phyloP scores from a whole-genome alignment of 495 filamentous ascomycete genomes.

The Astrocystis sublimbata region DNA sequence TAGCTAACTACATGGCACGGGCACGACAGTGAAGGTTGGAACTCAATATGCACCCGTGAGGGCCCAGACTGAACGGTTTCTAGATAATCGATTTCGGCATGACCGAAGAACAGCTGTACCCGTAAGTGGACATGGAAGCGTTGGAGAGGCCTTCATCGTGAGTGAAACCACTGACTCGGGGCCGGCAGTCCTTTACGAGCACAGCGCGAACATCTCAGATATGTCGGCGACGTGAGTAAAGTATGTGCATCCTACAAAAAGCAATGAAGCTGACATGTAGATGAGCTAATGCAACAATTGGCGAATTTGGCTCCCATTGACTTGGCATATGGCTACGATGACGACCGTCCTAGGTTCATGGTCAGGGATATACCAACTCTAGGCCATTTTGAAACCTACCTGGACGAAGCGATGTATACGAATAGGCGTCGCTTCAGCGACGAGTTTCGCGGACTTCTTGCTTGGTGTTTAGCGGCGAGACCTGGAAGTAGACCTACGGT shows the following conservation, averaged over 20 bases:
- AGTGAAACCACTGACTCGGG: not conserved
- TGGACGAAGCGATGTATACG: not conserved
- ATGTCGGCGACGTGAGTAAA: not conserved
- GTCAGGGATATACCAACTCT: not conserved
- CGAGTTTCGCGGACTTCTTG: not conserved
- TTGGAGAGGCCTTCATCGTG: not conserved
- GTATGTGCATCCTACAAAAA: not conserved
- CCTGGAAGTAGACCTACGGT: not conserved
- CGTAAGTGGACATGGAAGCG: too few species aligned
- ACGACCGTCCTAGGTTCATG: not conserved
- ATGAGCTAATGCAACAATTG: not conserved
- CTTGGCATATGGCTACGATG: not conserved
- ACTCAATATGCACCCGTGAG: too few species aligned
- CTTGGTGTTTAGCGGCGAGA: not conserved
- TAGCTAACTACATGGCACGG: not conserved
- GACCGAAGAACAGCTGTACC: too few species aligned
- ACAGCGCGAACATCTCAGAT: not conserved
- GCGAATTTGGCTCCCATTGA: not conserved
- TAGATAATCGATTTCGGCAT: not conserved
- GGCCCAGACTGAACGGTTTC: not conserved
- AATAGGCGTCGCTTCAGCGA: not conserved
- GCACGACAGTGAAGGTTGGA: not conserved
- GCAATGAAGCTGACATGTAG: not conserved
- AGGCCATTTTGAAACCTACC: not conserved
- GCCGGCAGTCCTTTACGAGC: not conserved